These are phyloP conservation scores for Pharus latifolius DNA, from an alignment of 176 grass and related monocot genomes.

Conservation along the genomic window DNA sequence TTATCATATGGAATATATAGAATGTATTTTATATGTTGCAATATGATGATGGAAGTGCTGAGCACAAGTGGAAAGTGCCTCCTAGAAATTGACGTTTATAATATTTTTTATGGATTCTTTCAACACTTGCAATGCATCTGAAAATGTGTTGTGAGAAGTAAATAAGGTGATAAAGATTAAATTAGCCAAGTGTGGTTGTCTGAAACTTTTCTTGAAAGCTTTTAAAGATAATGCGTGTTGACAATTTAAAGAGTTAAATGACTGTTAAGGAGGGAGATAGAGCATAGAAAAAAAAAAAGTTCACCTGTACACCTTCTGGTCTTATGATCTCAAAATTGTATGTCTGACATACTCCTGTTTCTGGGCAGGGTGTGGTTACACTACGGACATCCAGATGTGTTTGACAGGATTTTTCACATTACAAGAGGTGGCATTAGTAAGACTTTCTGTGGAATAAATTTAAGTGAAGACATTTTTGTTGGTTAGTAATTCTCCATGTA, in stretches of 20 bases:
- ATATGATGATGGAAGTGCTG: not conserved
- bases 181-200: not conserved
- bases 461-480: slow-evolving; percentile 78
- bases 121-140: slow-evolving; percentile 1
- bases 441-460: slow-evolving; percentile 79
- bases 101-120: not conserved
- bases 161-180: not conserved
- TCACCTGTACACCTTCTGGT: not conserved
- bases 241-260: not conserved
- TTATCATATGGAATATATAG: not conserved
- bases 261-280: not conserved
- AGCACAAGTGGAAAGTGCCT: not conserved
- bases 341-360: slow-evolving; percentile 17
- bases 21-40: not conserved
- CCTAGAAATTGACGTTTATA: not conserved
- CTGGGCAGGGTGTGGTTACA: slow-evolving; percentile 82
- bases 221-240: slow-evolving; percentile 9
- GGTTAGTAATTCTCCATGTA: slow-evolving; percentile 30
- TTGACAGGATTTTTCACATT: slow-evolving; percentile 98
- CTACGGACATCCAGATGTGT: slow-evolving; percentile 93
- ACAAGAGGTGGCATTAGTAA: slow-evolving; percentile 95
- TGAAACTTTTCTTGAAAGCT: not conserved
- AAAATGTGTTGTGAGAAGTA: not conserved
- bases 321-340: not conserved
- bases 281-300: not conserved